Base-by-base conservation (phyloP, 1,284 basidiomycete species). In the Ustilago hordei region DNA sequence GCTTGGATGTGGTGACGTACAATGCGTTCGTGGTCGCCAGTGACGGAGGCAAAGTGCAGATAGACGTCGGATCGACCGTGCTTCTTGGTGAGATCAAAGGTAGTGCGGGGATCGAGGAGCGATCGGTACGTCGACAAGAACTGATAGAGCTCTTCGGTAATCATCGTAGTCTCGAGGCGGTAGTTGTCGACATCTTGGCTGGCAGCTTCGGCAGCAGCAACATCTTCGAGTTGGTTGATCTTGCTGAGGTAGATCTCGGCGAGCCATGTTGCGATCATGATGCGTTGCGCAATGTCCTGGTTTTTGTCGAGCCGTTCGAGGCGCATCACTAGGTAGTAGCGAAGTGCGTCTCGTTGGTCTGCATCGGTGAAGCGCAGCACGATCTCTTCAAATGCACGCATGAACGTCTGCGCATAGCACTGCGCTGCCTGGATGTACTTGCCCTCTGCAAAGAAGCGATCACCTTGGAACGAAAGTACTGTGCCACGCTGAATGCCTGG, bases 251-350 rank as follows among this genome's bases (percentile, higher is more conserved):
- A 98, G 78, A 99, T 95, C 86, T 99, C 97, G 35, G 97, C 92
- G 8, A 99, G 91, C 97, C 97, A 99, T 0, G 95, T 98, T 1
- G 97, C 95, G 8, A 99, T 89, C 92, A 99, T 96, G 92, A 96
- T 95, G 38, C 97, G 90, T 86, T 98, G 95, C 0, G 94, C 95
- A 54, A 93, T 81, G 80, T 97, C 94, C 34, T 61, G 50, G 52
- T 90, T 90, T 87, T 92, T 94, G 69, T 87, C 91, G 88, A 85
- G 91, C 90, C 93, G 88, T 84, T 98, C 95, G 50, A 99, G 88
- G 34, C 94, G 90, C 23, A 93, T 92, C 17, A 93, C 92, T 12
- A 99, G 89, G 86, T 98, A 99, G 60, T 93, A 93, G 41, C 97
- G 89, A 66, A 99, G 87, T 0, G 95, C 93, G 86, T 99, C 97